A percentile compares a stretch with the other conserved stretches of the same genome.
Evolutionary conservation across 306 rosid genomes (phyloP).

Genomic region (Quercus glauca): DNA sequence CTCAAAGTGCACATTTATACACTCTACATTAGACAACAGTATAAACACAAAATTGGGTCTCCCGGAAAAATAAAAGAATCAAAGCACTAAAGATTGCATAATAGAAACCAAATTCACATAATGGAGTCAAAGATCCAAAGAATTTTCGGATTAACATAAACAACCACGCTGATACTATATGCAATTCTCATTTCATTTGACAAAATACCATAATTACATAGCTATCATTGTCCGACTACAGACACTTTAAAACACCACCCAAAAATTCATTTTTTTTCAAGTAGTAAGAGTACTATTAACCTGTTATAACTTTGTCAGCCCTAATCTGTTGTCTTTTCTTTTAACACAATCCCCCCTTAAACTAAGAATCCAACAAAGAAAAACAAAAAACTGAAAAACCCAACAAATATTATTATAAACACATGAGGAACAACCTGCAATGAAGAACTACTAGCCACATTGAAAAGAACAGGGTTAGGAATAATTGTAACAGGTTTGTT

Average conservation of each 20-base stretch:
- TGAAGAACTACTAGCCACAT: slow-evolving; percentile 24
- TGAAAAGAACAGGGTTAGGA: slow-evolving; percentile 39
- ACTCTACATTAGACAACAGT: too few relatives aligned
- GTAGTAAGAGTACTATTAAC: slow-evolving; percentile 14
- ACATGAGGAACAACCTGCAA: slow-evolving; percentile 32
- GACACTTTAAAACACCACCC: slow-evolving; percentile 1
- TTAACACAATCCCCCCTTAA: background rate
- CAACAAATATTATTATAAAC: background rate
- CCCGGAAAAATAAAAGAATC: background rate
- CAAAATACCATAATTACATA: background rate
- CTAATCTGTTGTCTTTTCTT: background rate
- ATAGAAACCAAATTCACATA: too few relatives aligned
- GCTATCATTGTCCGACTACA: slow-evolving; percentile 2
- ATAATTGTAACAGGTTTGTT: slow-evolving; percentile 27
- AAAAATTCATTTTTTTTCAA: slow-evolving; percentile 4
- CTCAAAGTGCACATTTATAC: too few relatives aligned
- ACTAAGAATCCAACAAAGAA: slow-evolving; percentile 23
- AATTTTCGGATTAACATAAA: too few relatives aligned
- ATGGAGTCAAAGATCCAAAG: too few relatives aligned
- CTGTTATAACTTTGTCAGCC: slow-evolving; percentile 5
- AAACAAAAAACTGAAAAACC: slow-evolving; percentile 23
- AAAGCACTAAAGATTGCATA: background rate
- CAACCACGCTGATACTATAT: background rate
- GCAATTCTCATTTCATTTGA: background rate
- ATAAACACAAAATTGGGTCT: background rate